Percentiles rank a stretch among this genome's conserved stretches.
Conservation (phyloP, 2,329 filamentous ascomycete genomes). For the Sporothrix globosa region DNA sequence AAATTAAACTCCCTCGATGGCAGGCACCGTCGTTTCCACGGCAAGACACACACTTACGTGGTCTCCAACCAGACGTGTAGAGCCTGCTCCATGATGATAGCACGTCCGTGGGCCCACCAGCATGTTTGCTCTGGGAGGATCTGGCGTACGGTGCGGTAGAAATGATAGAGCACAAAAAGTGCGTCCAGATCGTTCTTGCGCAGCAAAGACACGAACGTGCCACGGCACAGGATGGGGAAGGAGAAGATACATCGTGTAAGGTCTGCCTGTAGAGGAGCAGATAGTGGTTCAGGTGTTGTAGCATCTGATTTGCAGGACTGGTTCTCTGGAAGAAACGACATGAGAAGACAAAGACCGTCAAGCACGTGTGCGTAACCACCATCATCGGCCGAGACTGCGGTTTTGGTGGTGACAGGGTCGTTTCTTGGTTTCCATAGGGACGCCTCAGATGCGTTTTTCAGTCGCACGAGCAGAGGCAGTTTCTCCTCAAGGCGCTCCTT, state of each 20-base stretch:
- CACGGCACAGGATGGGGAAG: constrained; percentile 34
- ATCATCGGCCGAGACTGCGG: not conserved
- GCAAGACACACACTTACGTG: not conserved
- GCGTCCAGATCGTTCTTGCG: constrained; percentile 29
- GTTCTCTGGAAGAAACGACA: constrained; percentile 30
- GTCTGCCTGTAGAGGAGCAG: constrained; percentile 12
- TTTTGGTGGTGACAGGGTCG: not conserved
- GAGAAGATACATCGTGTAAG: constrained; percentile 32
- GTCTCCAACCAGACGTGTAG: constrained; percentile 26
- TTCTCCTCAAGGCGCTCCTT: constrained; percentile 1
- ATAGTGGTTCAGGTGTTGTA: not conserved
- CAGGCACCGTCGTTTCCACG: not conserved
- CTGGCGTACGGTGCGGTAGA: constrained; percentile 33
- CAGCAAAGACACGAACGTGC: constrained; percentile 31
- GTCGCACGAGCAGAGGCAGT: not conserved
- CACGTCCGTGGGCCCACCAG: constrained; percentile 35
- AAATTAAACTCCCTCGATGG: not conserved
- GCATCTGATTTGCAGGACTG: not conserved
- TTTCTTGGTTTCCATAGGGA: not conserved
- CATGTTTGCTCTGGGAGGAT: constrained; percentile 28
- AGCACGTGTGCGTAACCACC: constrained; percentile 2
- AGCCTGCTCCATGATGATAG: constrained; percentile 23
- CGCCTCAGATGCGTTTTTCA: not conserved
- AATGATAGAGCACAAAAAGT: constrained; percentile 35
- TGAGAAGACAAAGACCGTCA: constrained; percentile 31